Base-by-base conservation (phyloP, 2,329 filamentous ascomycete species). In the Arthrobotrys entomopaga region DNA sequence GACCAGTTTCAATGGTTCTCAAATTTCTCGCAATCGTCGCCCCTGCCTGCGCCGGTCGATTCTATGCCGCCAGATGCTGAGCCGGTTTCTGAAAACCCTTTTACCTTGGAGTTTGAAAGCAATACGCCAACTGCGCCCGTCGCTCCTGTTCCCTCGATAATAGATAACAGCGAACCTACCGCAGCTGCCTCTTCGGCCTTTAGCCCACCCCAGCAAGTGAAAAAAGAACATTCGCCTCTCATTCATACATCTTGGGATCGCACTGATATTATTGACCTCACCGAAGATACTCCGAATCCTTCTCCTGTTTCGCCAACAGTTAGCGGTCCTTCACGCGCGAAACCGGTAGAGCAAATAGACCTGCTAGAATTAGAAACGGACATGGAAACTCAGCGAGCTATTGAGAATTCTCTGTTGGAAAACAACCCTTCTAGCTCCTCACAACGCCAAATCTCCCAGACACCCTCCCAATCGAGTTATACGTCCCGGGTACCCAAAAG, bases 251-350 rank as follows among this genome's bases (percentile, higher is more conserved):
- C 29, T 34, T 34, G 7, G 29, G 10, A 34, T 34, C 10, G 29
- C 29, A 34, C 29, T 6, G 16, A 46, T 46, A 16, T 46, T n/a
- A 77, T 77, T 53, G 77, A 77, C 16, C 77, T 77, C 20, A 77
- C 77, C 1, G 69, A 76, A 4, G 77, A 77, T 48, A 22, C 69
- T 6, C 67, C 72, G 0, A 6, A 20, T 6, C 42, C 1, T 7
- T 34, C 56, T n/a, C 48, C 46, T 19, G 49, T 6, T 29, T 53
- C 22, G 20, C 22, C 42, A 42, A 22, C 20, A 56, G 10, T 16
- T 46, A 19, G 16, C 11, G 42, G 42, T 19, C 15, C 38, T 2
- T 4, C 50, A 26, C 16, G 11, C 7, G 16, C 8, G 1, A 48
- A 20, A 7, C 42, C 0, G 8, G 4, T n/a, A 19, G 42, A 46